Percentiles rank a stretch among this genome's conserved stretches.
Evolutionary conservation across 805 yeast species (phyloP).

Genomic region (Naumovozyma castellii): DNA sequence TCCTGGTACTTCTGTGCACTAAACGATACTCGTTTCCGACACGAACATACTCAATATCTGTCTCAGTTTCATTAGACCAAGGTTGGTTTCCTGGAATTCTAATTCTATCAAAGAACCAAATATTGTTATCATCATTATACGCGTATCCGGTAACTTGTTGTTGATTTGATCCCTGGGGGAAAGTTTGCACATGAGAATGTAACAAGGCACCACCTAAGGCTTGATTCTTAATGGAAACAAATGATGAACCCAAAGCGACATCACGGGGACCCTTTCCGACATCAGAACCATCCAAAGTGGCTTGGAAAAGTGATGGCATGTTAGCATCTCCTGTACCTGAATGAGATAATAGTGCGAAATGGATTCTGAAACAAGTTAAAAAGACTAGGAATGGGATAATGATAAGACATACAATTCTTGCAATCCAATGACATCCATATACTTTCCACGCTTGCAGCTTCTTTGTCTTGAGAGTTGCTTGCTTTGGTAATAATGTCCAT

Average conservation of each 20-base stretch:
- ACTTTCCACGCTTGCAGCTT: conserved; percentile 25
- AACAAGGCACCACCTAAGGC: conserved; percentile 69
- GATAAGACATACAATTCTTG: conserved; percentile 54
- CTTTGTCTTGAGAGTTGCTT: conserved; percentile 30
- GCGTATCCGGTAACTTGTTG: conserved; percentile 93
- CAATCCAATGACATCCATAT: conserved; percentile 54
- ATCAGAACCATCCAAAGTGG: conserved; percentile 59
- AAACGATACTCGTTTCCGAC: conserved; percentile 65
- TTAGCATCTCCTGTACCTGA: conserved; percentile 78
- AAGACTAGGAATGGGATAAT: conserved; percentile 56
- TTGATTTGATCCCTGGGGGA: conserved; percentile 89
- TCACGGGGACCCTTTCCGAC: conserved; percentile 66
- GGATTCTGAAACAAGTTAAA: conserved; percentile 60
- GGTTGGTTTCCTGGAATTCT: conserved; percentile 29
- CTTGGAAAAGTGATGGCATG: conserved; percentile 77
- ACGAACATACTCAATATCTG: conserved; percentile 31
- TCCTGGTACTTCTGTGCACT: conserved; percentile 58
- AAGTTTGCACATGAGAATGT: conserved; percentile 80
- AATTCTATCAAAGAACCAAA: conserved; percentile 60
- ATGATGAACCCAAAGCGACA: conserved; percentile 52
- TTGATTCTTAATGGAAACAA: conserved; percentile 43
- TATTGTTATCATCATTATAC: conserved; percentile 78
- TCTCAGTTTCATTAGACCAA: conserved; percentile 16
- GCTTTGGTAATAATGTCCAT: conserved; percentile 67
- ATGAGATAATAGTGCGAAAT: conserved; percentile 63